A percentile compares a stretch with the other conserved stretches of the same genome.
phyloP scores from a whole-genome alignment of 345 rosid species.

The Theobroma cacao region DNA sequence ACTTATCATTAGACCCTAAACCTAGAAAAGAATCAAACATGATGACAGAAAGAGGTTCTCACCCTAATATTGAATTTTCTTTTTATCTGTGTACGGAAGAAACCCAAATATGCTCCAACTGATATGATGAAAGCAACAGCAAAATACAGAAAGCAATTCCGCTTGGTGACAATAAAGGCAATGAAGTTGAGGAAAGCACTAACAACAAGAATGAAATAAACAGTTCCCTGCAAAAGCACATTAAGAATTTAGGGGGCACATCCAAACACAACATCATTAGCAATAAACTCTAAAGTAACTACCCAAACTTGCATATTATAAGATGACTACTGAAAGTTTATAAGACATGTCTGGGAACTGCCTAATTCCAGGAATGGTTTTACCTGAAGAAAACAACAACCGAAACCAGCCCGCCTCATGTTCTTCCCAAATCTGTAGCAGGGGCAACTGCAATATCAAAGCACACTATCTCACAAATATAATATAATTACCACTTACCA shows the following conservation, averaged over 20 bases:
- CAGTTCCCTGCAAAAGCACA: slow-evolving; percentile 53
- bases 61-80: slow-evolving; percentile 84
- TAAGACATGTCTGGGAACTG: background rate
- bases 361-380: background rate
- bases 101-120: slow-evolving; percentile 61
- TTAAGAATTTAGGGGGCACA: slow-evolving; percentile 7
- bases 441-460: slow-evolving; percentile 68
- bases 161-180: slow-evolving; percentile 57
- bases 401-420: slow-evolving; percentile 82
- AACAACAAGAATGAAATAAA: slow-evolving; percentile 50
- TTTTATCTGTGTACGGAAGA: slow-evolving; percentile 62
- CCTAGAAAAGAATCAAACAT: background rate
- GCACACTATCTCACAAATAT: slow-evolving; percentile 12
- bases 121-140: slow-evolving; percentile 52
- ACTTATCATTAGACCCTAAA: background rate
- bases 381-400: slow-evolving; percentile 84
- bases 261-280: background rate
- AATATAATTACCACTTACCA: background rate
- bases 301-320: background rate
- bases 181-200: slow-evolving; percentile 42
- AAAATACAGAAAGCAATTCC: slow-evolving; percentile 64
- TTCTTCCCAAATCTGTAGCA: slow-evolving; percentile 90
- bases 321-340: background rate
- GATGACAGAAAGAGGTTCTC: slow-evolving; percentile 19
- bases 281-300: background rate